These are phyloP conservation scores for Suillus decipiens DNA, from an alignment of 768 basidiomycete genomes.

Conservation along the genomic window DNA sequence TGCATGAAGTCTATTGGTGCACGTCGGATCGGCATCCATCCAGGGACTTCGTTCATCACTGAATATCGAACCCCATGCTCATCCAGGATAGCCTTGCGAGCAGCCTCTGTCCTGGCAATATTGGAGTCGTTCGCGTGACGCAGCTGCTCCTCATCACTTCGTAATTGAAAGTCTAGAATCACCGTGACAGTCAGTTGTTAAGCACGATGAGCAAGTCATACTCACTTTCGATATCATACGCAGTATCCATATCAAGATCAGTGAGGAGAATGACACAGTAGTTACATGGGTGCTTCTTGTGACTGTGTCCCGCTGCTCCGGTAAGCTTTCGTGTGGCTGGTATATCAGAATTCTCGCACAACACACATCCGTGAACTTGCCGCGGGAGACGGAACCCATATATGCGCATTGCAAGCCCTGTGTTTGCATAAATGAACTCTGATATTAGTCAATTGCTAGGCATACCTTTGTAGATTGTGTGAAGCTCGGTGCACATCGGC, in stretches of 20 bases:
- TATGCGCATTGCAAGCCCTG: conserved; percentile 1
- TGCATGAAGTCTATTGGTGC: conserved; percentile 36
- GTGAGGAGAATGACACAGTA: conserved; percentile 23
- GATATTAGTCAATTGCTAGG: not conserved
- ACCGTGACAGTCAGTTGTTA: no score
- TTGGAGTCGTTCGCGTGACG: no score
- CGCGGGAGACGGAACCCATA: not conserved
- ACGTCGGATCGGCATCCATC: conserved; percentile 29
- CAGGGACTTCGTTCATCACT: conserved; percentile 26
- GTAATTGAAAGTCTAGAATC: no score
- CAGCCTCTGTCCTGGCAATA: not conserved
- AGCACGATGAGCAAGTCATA: conserved; percentile 10
- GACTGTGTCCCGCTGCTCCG: conserved; percentile 28
- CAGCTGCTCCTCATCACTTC: no score
- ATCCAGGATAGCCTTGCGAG: conserved; percentile 12
- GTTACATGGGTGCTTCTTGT: conserved; percentile 29
- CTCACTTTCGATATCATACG: conserved; percentile 14
- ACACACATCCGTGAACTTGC: conserved; percentile 1
- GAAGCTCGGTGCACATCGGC: conserved; percentile 35
- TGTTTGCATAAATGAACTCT: conserved; percentile 17
- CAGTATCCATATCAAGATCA: conserved; percentile 22
- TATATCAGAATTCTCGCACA: conserved; percentile 11
- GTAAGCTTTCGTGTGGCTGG: conserved; percentile 15
- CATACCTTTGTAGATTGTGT: conserved; percentile 4
- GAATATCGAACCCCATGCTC: conserved; percentile 27